phyloP scores from a whole-genome alignment of 2,329 filamentous ascomycete species.

The Pezicula rhizophila region DNA sequence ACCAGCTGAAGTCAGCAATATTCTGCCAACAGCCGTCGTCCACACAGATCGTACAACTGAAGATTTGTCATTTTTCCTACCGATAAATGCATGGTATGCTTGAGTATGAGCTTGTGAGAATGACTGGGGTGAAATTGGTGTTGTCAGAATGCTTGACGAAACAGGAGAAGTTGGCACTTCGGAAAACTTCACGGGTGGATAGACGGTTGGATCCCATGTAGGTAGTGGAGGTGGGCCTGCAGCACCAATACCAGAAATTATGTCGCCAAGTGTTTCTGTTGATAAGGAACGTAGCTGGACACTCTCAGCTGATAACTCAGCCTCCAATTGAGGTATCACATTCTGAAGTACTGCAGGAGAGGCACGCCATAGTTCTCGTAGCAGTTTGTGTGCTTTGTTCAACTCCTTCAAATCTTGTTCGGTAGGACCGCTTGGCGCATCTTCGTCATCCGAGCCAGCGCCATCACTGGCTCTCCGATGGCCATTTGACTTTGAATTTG shows the following conservation, averaged over 20 bases:
- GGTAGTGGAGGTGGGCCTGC: constrained; percentile 74
- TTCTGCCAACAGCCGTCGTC: constrained; percentile 77
- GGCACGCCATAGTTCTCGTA: constrained; percentile 90
- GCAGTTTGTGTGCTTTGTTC: constrained; percentile 79
- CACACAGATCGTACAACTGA: constrained; percentile 77
- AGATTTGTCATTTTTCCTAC: constrained; percentile 81
- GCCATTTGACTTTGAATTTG: constrained; percentile 45
- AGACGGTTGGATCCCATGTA: constrained; percentile 72
- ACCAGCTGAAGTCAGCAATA: constrained; percentile 85
- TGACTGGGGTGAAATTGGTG: constrained; percentile 79
- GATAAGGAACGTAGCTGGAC: constrained; percentile 79
- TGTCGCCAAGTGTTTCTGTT: constrained; percentile 90
- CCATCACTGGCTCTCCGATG: constrained; percentile 43
- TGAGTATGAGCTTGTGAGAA: constrained; percentile 76
- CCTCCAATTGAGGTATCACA: constrained; percentile 88
- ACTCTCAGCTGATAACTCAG: constrained; percentile 86
- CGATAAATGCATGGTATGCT: constrained; percentile 79
- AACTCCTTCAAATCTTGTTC: constrained; percentile 84
- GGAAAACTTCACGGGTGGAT: constrained; percentile 66
- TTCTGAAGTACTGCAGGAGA: constrained; percentile 84
- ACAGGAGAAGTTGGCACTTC: constrained; percentile 49
- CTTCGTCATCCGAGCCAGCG: constrained; percentile 58
- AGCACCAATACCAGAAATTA: constrained; percentile 88
- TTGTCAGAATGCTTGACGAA: constrained; percentile 62
- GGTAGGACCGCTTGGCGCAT: constrained; percentile 55